phyloP scores from a whole-genome alignment of 2,329 filamentous ascomycete genomes.

The Sporothrix humicola region DNA sequence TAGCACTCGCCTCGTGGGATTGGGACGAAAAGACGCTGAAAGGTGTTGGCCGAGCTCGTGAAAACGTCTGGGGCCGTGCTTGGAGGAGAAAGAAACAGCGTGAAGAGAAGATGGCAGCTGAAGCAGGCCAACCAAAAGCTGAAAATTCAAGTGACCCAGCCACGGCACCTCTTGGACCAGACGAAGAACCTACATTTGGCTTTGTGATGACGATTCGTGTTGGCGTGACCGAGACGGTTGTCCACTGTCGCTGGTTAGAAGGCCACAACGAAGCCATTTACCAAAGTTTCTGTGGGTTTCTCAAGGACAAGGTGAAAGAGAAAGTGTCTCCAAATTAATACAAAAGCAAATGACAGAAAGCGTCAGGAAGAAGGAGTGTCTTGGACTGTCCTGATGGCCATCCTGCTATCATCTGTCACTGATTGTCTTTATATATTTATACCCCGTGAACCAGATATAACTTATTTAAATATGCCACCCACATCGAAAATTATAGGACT shows the following conservation, averaged over 20 bases:
- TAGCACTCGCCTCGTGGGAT: slow-evolving; percentile 67
- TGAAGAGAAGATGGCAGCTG: slow-evolving; percentile 39
- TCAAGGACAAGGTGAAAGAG: slow-evolving; percentile 61
- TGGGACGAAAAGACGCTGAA: slow-evolving; percentile 61
- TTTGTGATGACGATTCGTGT: slow-evolving; percentile 61
- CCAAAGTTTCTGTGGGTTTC: slow-evolving; percentile 84
- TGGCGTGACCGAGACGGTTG: slow-evolving; percentile 49
- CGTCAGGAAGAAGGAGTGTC: too few relatives aligned
- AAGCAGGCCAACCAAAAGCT: slow-evolving; percentile 31
- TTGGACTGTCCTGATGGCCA: background rate
- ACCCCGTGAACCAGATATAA: too few relatives aligned
- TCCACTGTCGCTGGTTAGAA: slow-evolving; percentile 73
- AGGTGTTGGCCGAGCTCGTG: slow-evolving; percentile 68
- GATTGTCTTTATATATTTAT: too few relatives aligned
- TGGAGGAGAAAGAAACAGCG: slow-evolving; percentile 66
- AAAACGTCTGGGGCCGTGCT: slow-evolving; percentile 78
- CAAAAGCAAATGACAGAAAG: background rate
- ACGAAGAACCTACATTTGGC: slow-evolving; percentile 56
- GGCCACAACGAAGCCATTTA: slow-evolving; percentile 76
- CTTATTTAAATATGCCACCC: too few relatives aligned
- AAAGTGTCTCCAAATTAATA: too few relatives aligned
- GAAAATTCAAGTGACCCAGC: slow-evolving; percentile 39
- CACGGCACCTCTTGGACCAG: slow-evolving; percentile 11
- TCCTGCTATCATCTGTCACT: too few relatives aligned
- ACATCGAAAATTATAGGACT: too few relatives aligned